These are phyloP conservation scores for Chionographis japonica DNA, from an alignment of 106 monocot species.

Conservation along the genomic window DNA sequence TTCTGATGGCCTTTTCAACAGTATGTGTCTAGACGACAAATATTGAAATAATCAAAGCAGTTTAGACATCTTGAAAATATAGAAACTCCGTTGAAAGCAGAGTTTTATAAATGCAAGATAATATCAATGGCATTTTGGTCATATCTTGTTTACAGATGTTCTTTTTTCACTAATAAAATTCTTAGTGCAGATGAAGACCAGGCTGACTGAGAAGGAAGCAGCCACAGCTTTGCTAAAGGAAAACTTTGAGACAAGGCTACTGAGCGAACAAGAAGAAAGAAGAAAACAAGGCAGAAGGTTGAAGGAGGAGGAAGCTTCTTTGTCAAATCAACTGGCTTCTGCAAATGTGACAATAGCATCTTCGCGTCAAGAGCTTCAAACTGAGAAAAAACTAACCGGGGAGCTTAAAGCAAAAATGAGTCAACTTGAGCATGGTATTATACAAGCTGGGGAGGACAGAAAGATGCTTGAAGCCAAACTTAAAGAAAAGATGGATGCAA, in stretches of 20 bases:
- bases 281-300: slow-evolving; percentile 45
- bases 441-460: slow-evolving; percentile 40
- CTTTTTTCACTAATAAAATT: slow-evolving; percentile 1
- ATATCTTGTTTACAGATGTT: neutral
- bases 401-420: slow-evolving; percentile 41
- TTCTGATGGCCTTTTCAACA: too few relatives aligned
- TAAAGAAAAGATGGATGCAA: slow-evolving; percentile 38
- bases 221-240: slow-evolving; percentile 35
- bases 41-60: too few relatives aligned
- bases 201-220: slow-evolving; percentile 40
- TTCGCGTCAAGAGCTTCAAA: slow-evolving; percentile 50
- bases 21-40: too few relatives aligned
- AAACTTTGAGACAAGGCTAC: slow-evolving; percentile 41
- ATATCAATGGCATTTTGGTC: neutral
- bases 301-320: slow-evolving; percentile 42
- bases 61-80: too few relatives aligned
- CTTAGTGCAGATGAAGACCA: slow-evolving; percentile 48
- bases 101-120: too few relatives aligned
- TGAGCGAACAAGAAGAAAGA: slow-evolving; percentile 42
- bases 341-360: slow-evolving; percentile 42
- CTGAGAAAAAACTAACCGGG: slow-evolving; percentile 35
- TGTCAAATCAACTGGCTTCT: slow-evolving; percentile 55
- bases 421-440: slow-evolving; percentile 36
- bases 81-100: too few relatives aligned
- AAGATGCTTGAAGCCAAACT: slow-evolving; percentile 50